Evolutionary conservation across 805 yeast species (phyloP).

Genomic region (Yarrowia phangngaensis): DNA sequence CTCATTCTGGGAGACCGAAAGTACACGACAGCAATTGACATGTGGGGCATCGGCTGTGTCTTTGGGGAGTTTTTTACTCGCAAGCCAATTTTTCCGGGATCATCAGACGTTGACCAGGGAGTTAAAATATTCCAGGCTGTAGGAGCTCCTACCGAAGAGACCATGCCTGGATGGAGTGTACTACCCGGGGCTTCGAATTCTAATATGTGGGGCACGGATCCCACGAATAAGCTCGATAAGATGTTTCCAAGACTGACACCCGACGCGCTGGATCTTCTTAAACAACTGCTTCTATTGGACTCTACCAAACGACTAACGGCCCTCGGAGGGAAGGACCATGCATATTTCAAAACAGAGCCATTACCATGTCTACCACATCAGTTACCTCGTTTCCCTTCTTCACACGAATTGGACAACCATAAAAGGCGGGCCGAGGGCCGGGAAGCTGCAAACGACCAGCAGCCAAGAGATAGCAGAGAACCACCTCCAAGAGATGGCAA

Average conservation of each 20-base stretch:
- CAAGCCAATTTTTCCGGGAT: slow-evolving; percentile 81
- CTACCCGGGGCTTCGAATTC: slow-evolving; percentile 47
- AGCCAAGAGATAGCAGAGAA: background rate
- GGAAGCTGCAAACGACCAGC: too few species aligned
- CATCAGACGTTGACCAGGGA: slow-evolving; percentile 83
- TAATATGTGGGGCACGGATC: slow-evolving; percentile 28
- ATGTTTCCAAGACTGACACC: slow-evolving; percentile 1
- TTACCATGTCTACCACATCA: slow-evolving; percentile 52
- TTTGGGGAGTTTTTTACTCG: slow-evolving; percentile 83
- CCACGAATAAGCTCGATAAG: slow-evolving; percentile 12
- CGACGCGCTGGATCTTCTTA: slow-evolving; percentile 43
- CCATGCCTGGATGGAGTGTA: slow-evolving; percentile 58
- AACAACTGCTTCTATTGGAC: slow-evolving; percentile 61
- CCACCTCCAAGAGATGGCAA: background rate
- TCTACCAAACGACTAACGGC: slow-evolving; percentile 78
- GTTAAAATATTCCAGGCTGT: slow-evolving; percentile 71
- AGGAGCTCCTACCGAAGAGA: slow-evolving; percentile 67
- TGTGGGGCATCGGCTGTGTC: slow-evolving; percentile 98
- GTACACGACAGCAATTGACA: slow-evolving; percentile 91
- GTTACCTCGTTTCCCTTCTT: slow-evolving; percentile 72
- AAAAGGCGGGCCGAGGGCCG: slow-evolving; percentile 6
- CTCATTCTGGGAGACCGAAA: slow-evolving; percentile 75
- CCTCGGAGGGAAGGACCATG: slow-evolving; percentile 64
- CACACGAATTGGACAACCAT: slow-evolving; percentile 73
- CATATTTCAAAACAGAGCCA: slow-evolving; percentile 66